These are phyloP conservation scores for Quercus tomentella DNA, from an alignment of 331 rosid species.

Conservation along the genomic window DNA sequence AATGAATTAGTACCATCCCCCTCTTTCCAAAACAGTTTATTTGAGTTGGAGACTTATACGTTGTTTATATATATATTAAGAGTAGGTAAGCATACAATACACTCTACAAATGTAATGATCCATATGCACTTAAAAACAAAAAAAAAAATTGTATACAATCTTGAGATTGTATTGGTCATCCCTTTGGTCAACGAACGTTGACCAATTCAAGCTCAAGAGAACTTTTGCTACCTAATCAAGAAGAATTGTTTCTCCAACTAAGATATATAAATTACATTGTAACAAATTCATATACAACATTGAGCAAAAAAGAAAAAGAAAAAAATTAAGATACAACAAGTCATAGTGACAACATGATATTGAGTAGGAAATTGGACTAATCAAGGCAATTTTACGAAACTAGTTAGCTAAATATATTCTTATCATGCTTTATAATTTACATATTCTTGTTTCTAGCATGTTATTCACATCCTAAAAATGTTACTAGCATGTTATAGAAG, in stretches of 20 bases:
- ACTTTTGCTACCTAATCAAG: not conserved
- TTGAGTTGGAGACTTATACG: too few species aligned
- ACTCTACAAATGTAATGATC: not conserved
- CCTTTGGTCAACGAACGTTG: constrained; percentile 37
- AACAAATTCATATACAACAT: not conserved
- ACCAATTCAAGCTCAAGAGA: constrained; percentile 26
- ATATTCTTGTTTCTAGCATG: too few species aligned
- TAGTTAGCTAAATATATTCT: too few species aligned
- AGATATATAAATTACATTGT: not conserved
- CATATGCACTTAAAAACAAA: not conserved
- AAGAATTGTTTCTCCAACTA: not conserved
- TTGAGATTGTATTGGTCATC: constrained; percentile 36
- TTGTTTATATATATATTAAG: too few species aligned
- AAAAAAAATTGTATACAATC: not conserved
- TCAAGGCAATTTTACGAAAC: too few species aligned
- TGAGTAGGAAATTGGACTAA: not conserved
- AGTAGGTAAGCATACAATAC: not conserved
- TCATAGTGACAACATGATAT: not conserved
- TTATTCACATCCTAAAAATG: too few species aligned
- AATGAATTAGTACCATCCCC: not conserved
- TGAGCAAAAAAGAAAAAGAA: not conserved
- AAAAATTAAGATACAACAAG: not conserved
- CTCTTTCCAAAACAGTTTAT: constrained; percentile 13
- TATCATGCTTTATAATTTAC: too few species aligned
- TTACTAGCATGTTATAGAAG: too few species aligned